Evolutionary conservation across 1,284 basidiomycete genomes (phyloP), one percentile per base, ranked within the genome.

Genomic region (Xerocomus minutiporus): DNA sequence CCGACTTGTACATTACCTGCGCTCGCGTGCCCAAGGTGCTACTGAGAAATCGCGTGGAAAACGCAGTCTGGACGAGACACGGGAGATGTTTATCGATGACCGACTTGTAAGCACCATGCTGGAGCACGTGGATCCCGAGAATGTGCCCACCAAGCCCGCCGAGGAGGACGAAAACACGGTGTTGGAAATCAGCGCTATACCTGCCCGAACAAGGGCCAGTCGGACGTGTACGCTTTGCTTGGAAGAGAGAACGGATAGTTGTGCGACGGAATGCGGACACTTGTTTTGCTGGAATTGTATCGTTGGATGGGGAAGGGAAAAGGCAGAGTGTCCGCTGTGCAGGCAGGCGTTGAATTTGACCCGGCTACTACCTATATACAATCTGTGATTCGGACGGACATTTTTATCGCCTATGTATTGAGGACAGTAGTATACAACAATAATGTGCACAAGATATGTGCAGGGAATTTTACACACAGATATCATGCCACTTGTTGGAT

Each of bases 271-370:
- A 66, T 97, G 94, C 62, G 94, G 94, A 0, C 94, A 97, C 72
- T 70, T 96, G 43, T 97, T 96, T 71, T 95, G 93, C 66, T 97
- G 94, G 94, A 83, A 78, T 56, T 97, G 94, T 67, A 91, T 97
- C 48, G 81, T 88, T 44, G 83, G 88, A 46, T 91, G 94, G 94
- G 83, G 84, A 8, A 75, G 88, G 63, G 93, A 97, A 70, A 97
- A 95, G 82, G 79, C 88, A 7, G 91, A 94, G 71, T 95, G 92
- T 67, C 92, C 92, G 5, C 72, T 95, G 15, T 95, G 92, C 68
- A 78, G 92, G 59, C 93, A 95, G 68, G 78, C 81, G 9, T 69
- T 95, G 54, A 81, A 80, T 66, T 75, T 93, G 61, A 80, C 84
- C 50, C 79, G 84, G 46, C 71, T 94, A 51, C 70, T 93, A 56